Evolutionary conservation across 2,329 filamentous ascomycete genomes (phyloP).

Genomic region (Claviceps lovelessii): DNA sequence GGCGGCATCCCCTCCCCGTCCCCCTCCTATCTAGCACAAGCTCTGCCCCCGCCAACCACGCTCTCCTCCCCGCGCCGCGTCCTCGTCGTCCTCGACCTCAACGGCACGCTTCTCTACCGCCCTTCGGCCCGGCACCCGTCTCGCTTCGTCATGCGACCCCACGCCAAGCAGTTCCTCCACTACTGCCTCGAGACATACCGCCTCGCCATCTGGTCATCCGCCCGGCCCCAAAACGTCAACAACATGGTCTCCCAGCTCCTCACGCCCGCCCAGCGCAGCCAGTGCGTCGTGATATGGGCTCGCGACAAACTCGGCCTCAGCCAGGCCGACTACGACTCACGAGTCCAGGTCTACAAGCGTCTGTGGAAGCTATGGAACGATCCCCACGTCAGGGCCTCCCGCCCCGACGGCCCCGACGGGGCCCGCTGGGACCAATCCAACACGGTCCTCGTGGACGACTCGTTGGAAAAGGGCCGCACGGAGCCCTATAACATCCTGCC

Average conservation of each 20-base stretch:
- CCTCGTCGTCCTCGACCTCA: conserved; percentile 80
- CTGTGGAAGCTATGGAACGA: conserved; percentile 58
- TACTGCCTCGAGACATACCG: conserved; percentile 62
- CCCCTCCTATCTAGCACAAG: conserved; percentile 42
- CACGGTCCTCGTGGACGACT: conserved; percentile 84
- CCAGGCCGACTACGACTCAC: conserved; percentile 45
- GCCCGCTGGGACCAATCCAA: conserved; percentile 64
- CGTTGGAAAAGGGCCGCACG: conserved; percentile 58
- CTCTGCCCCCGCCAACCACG: conserved; percentile 28
- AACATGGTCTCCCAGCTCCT: conserved; percentile 55
- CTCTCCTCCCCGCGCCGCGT: conserved; percentile 42
- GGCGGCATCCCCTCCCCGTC: conserved; percentile 49
- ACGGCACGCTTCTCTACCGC: conserved; percentile 75
- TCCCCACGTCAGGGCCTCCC: conserved; percentile 25
- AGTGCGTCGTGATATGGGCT: conserved; percentile 60
- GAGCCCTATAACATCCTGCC: conserved; percentile 75
- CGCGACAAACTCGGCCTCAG: conserved; percentile 63
- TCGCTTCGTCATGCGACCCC: conserved; percentile 51
- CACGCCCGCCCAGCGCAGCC: conserved; percentile 31
- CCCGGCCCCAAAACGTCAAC: conserved; percentile 56
- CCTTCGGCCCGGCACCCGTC: conserved; percentile 34
- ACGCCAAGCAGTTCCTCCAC: conserved; percentile 52
- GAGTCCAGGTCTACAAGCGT: conserved; percentile 83
- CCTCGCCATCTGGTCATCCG: conserved; percentile 87
- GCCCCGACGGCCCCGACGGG: conserved; percentile 26